These are phyloP conservation scores for Candida quercuum DNA, from an alignment of 805 yeast genomes.

Conservation along the genomic window DNA sequence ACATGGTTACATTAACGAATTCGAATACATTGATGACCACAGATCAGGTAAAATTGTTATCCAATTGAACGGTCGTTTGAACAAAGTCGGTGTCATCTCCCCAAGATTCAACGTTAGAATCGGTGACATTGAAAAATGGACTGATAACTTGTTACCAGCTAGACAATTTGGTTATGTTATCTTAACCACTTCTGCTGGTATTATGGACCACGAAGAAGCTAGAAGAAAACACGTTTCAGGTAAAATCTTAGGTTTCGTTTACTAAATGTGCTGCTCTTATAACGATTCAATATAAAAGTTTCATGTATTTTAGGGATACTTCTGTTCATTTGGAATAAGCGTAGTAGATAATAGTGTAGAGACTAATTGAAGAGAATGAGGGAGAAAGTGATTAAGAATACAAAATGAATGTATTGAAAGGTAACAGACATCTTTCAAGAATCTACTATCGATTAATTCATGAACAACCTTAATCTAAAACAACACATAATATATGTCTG, in stretches of 20 bases:
- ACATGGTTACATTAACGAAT: conserved; percentile 98
- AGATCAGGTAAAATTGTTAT: conserved; percentile 97
- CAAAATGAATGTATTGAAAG: too few relatives aligned
- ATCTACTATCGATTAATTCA: too few relatives aligned
- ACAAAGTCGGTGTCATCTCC: conserved; percentile 98
- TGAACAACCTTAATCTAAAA: too few relatives aligned
- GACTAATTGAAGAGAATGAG: too few relatives aligned
- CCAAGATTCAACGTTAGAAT: conserved; percentile 98
- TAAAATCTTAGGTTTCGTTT: conserved; percentile 96
- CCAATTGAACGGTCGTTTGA: conserved; percentile 95
- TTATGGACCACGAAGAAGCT: conserved; percentile 99
- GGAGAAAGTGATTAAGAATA: too few relatives aligned
- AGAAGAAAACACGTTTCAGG: conserved; percentile 99
- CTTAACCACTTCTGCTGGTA: conserved; percentile 98
- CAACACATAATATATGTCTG: too few relatives aligned
- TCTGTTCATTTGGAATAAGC: too few relatives aligned
- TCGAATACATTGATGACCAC: conserved; percentile 98
- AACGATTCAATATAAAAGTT: conserved; percentile 4
- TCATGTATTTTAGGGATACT: conserved; percentile 12
- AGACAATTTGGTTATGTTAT: conserved; percentile 98
- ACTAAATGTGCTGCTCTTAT: conserved; percentile 39
- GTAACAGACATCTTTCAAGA: too few relatives aligned
- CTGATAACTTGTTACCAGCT: conserved; percentile 96
- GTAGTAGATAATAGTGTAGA: too few relatives aligned
- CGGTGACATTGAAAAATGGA: conserved; percentile 96